A percentile compares a stretch with the other conserved stretches of the same genome.
Conservation (phyloP, 129 eudicot species). For the Arctium lappa region DNA sequence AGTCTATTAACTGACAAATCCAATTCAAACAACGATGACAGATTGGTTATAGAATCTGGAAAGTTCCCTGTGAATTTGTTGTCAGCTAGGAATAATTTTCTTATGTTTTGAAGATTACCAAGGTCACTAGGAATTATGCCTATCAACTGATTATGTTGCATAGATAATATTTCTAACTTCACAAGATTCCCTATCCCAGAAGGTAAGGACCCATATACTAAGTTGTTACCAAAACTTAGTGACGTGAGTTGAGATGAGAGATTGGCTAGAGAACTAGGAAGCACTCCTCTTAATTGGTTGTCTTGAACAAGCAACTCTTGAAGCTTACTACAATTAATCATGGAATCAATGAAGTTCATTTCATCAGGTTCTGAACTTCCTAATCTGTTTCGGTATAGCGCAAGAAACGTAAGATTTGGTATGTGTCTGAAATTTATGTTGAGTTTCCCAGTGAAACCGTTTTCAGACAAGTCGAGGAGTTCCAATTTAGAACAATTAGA, state of each 20-base stretch:
- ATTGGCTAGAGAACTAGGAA: not conserved
- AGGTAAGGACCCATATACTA: not conserved
- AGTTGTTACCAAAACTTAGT: not conserved
- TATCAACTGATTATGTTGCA: not conserved
- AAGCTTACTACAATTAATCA: not conserved
- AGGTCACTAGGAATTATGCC: not conserved
- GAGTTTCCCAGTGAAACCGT: not conserved
- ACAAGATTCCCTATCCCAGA: not conserved
- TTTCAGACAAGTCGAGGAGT: not conserved
- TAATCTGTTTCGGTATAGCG: not conserved
- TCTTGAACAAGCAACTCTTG: not conserved
- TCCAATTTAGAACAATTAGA: not conserved
- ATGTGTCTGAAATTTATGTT: not conserved
- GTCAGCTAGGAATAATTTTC: not conserved
- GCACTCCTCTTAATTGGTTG: not conserved
- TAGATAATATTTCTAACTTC: no score
- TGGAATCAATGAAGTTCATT: not conserved
- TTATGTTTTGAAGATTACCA: not conserved
- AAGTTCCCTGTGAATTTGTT: conserved; percentile 8
- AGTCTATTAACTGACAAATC: not conserved
- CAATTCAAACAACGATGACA: not conserved
- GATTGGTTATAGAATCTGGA: not conserved
- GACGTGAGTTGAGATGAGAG: not conserved
- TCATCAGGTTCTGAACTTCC: not conserved
- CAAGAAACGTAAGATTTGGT: not conserved